These are phyloP conservation scores for Omphalea diandra DNA, from an alignment of 441 rosid species.

Conservation along the genomic window DNA sequence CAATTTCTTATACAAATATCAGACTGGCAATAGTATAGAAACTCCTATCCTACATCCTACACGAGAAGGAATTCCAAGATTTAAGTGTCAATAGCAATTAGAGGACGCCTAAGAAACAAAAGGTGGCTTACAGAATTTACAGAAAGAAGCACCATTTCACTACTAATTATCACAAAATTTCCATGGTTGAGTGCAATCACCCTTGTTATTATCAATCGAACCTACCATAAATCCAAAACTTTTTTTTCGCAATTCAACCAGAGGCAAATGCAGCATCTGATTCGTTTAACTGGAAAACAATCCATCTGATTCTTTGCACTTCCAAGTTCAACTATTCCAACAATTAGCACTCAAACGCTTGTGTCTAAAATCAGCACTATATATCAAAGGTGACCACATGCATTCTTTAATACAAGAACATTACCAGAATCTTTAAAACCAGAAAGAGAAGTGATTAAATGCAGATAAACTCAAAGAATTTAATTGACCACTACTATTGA, in stretches of 20 bases:
- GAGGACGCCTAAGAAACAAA: neutral
- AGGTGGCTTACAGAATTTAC: neutral
- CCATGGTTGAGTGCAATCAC: neutral
- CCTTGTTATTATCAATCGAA: neutral
- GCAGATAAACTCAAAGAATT: constrained; percentile 10
- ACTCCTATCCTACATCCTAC: neutral
- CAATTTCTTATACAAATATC: neutral
- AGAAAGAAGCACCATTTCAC: neutral
- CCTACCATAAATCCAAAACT: no score
- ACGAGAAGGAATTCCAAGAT: neutral
- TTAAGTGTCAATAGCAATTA: constrained; percentile 1
- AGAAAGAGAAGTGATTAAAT: neutral
- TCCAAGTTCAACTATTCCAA: neutral
- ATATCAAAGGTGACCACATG: neutral
- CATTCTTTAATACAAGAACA: neutral
- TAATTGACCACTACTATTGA: constrained; percentile 9
- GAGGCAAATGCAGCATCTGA: neutral
- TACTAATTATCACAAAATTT: neutral
- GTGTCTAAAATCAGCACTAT: neutral
- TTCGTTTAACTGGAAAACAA: neutral
- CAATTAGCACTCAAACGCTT: neutral
- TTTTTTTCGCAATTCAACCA: neutral
- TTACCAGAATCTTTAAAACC: neutral
- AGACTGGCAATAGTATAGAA: neutral
- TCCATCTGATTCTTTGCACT: neutral